These are phyloP conservation scores for Dioscorea zingiberensis DNA, from an alignment of 106 monocot species.

Conservation along the genomic window DNA sequence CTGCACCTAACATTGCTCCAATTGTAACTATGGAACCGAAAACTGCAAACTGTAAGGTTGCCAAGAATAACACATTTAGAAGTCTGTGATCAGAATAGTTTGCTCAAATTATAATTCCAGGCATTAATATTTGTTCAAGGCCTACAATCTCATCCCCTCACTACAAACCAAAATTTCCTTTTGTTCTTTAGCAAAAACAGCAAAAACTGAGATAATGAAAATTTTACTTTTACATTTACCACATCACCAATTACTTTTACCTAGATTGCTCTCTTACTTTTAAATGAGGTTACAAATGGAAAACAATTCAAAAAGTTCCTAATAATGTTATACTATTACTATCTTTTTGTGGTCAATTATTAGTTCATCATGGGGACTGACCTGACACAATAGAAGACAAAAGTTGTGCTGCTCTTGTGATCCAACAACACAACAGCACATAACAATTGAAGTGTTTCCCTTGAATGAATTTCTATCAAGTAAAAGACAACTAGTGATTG, in stretches of 20 bases:
- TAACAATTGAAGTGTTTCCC: no score
- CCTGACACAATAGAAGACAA: no score
- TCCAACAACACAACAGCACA: no score
- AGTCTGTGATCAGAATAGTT: neutral
- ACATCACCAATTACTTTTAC: no score
- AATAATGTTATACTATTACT: no score
- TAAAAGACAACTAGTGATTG: no score
- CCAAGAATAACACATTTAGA: neutral
- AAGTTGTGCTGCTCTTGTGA: no score
- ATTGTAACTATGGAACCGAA: slow-evolving; percentile 50
- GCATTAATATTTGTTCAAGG: neutral
- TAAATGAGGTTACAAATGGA: neutral
- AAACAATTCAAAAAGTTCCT: neutral
- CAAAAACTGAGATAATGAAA: neutral
- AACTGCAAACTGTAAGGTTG: slow-evolving; percentile 29
- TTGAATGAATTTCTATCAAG: no score
- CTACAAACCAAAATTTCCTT: neutral
- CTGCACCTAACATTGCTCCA: slow-evolving; percentile 59
- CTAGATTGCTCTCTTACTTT: neutral
- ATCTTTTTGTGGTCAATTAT: no score
- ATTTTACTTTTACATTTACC: neutral
- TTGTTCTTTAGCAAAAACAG: neutral
- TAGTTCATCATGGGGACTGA: no score
- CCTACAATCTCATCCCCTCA: no score
- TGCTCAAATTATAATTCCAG: neutral